A percentile compares a stretch with the other conserved stretches of the same genome.
These are phyloP conservation scores for Coleophoma crateriformis DNA, from an alignment of 2,329 filamentous ascomycete genomes.

Conservation along the genomic window DNA sequence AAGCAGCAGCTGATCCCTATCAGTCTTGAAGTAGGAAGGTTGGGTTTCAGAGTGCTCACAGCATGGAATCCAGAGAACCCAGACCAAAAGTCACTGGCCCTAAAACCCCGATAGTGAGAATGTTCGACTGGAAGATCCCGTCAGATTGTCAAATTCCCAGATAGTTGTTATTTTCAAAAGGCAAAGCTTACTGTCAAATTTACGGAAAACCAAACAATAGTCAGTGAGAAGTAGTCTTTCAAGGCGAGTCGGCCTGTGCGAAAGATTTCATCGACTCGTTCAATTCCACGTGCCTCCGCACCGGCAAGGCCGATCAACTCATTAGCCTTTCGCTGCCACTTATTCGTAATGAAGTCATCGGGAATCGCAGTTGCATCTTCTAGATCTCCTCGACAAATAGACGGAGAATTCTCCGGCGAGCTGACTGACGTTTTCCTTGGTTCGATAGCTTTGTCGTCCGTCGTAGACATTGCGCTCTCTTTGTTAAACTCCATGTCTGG, in stretches of 20 bases:
- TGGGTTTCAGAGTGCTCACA: background rate
- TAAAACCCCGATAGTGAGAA: background rate
- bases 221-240: background rate
- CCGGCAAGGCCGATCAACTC: background rate
- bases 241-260: background rate
- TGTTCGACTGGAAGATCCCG: background rate
- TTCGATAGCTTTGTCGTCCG: too few relatives aligned
- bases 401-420: background rate
- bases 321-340: background rate
- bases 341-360: constrained; percentile 27
- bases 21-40: background rate
- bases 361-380: background rate
- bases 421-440: too few relatives aligned
- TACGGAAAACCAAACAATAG: background rate
- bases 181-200: background rate
- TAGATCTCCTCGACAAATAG: background rate
- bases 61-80: background rate
- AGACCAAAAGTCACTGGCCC: background rate
- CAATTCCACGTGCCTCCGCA: constrained; percentile 1
- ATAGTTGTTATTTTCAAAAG: background rate
- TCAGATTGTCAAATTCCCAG: background rate
- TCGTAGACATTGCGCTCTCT: too few relatives aligned
- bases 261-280: background rate
- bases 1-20: background rate
- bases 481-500: too few relatives aligned